Evolutionary conservation across 179 eudicot genomes (phyloP), one percentile per base, ranked within the genome.

Genomic region (Pouteria campechiana): DNA sequence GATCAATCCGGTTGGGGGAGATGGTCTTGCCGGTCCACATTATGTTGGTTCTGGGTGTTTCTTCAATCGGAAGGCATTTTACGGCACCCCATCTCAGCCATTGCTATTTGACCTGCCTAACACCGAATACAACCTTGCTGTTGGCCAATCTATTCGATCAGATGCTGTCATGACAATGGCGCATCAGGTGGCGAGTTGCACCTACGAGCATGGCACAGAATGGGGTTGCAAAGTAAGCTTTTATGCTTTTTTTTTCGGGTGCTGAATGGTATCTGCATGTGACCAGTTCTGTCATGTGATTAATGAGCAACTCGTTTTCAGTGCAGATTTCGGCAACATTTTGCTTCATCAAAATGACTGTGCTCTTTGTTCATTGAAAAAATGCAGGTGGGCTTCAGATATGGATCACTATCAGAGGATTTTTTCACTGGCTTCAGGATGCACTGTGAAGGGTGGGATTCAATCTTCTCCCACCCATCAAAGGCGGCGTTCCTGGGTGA

Each of bases 381-480:
- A 52, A 55, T 23, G 25, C 69, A 79, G 84, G n/a, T 73, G 52
- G 90, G 90, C 4, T 73, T 80, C 14, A 57, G 83, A 14, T 83
- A 87, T 28, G 94, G 96, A 16, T 77, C 90, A 0, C 50, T 87
- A 55, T 75, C 66, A 4, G 96, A 87, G 67, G 96, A 87, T 39
- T 76, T 16, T 36, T 37, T 55, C 21, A 76, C 94, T 0, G 90
- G 94, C 1, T 87, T 64, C 14, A 45, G 44, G 8, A 36, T 83
- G 41, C 79, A 79, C 7, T 74, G 96, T 43, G 74, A 74, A 42
- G 96, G 96, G 19, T 87, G 96, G 96, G 69, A 20, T 45, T 51
- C 70, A 5, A 20, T 69, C 22, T 68, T 65, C 32, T 79, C 86
- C 54, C 5, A 63, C 41, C 96, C 96, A 2, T 36, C 57, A 3